Percentiles rank a stretch among this genome's conserved stretches.
phyloP scores from a whole-genome alignment of 352 stramenopile genomes.

The Phytophthora multivora region DNA sequence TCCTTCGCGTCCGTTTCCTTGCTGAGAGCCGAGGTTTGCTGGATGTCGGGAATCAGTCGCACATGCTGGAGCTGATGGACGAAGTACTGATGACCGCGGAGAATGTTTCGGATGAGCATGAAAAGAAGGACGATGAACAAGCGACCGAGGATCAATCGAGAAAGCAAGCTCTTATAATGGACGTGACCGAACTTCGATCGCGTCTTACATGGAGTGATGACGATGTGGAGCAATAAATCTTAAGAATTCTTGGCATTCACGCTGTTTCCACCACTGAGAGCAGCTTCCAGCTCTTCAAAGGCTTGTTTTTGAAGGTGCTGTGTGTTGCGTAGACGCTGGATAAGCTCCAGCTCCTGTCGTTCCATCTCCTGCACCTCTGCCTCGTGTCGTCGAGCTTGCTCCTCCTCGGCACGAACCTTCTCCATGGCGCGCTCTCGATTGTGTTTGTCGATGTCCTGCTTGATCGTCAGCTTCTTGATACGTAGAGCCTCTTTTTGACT shows the following conservation, averaged over 20 bases:
- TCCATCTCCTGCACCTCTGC: constrained; percentile 84
- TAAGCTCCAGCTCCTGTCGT: constrained; percentile 78
- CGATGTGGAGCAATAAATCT: background rate
- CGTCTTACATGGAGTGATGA: constrained; percentile 31
- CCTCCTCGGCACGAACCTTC: constrained; percentile 70
- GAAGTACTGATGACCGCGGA: constrained; percentile 14
- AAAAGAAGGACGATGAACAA: constrained; percentile 6
- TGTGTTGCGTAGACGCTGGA: constrained; percentile 81
- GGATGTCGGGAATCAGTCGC: constrained; percentile 22
- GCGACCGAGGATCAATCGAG: background rate
- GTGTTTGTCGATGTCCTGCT: constrained; percentile 76
- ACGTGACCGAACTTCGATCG: constrained; percentile 19
- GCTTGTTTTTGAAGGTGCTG: constrained; percentile 87
- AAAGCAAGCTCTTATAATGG: constrained; percentile 37
- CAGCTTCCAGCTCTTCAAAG: constrained; percentile 84
- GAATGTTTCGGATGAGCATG: constrained; percentile 1
- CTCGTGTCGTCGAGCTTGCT: constrained; percentile 61
- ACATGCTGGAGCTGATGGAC: constrained; percentile 25
- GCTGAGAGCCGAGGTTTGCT: constrained; percentile 17
- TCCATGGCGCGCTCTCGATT: constrained; percentile 65
- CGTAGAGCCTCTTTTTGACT: constrained; percentile 71
- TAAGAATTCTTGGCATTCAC: constrained; percentile 12
- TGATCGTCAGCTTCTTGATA: constrained; percentile 67
- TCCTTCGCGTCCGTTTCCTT: constrained; percentile 24
- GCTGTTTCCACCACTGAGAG: constrained; percentile 50